Evolutionary conservation across 768 basidiomycete species (phyloP).

Genomic region (Podaxis carcinomalis): DNA sequence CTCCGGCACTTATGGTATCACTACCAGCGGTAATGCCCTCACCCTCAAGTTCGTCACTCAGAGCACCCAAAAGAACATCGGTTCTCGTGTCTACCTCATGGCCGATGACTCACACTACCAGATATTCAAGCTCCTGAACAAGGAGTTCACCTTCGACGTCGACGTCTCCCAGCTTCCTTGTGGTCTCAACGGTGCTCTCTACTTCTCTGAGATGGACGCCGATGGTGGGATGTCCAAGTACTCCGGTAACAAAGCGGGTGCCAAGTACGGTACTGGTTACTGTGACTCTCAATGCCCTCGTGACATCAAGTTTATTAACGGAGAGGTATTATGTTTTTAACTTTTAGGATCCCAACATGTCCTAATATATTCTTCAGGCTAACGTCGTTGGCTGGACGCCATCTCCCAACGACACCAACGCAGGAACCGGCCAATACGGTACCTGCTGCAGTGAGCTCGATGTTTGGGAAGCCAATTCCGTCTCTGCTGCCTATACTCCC

Average conservation of each 20-base stretch:
- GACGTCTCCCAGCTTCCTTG: constrained; percentile 54
- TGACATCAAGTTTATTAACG: constrained; percentile 59
- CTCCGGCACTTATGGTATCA: constrained; percentile 49
- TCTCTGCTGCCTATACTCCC: constrained; percentile 48
- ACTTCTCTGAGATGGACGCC: constrained; percentile 53
- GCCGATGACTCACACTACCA: constrained; percentile 39
- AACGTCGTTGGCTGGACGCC: constrained; percentile 41
- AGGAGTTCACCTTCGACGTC: constrained; percentile 61
- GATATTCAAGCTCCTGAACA: constrained; percentile 43
- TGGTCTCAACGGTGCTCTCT: constrained; percentile 58
- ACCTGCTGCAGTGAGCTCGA: constrained; percentile 61
- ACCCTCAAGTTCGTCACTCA: constrained; percentile 46
- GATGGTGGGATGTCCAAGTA: constrained; percentile 47
- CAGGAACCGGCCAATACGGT: constrained; percentile 41
- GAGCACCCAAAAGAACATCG: constrained; percentile 32
- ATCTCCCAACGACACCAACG: constrained; percentile 34
- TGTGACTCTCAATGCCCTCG: constrained; percentile 49
- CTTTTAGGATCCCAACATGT: background rate
- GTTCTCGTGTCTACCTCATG: constrained; percentile 49
- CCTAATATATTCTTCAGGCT: constrained; percentile 27
- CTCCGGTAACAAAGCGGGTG: constrained; percentile 54
- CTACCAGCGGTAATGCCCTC: constrained; percentile 39
- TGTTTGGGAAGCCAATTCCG: constrained; percentile 55
- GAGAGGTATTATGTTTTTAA: constrained; percentile 31
- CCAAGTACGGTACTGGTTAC: constrained; percentile 35